Conservation (phyloP, 2,329 filamentous ascomycete genomes). For the Chaetomiaceae sp. region DNA sequence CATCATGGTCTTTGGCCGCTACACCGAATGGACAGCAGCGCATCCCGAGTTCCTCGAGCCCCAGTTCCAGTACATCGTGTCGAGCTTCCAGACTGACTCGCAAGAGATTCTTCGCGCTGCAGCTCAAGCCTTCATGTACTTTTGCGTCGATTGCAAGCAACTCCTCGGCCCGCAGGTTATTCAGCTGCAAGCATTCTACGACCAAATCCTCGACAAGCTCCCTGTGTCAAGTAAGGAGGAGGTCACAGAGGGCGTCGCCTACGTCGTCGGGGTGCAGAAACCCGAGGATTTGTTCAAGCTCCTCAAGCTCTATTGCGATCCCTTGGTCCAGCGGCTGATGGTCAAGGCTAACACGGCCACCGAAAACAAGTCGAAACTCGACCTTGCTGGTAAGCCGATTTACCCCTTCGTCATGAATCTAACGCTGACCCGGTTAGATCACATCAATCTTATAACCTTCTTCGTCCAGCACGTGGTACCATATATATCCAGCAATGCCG, state of each 20-base stretch:
- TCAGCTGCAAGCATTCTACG: constrained; percentile 88
- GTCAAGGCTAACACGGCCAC: constrained; percentile 78
- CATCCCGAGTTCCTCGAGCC: constrained; percentile 89
- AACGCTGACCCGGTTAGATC: constrained; percentile 51
- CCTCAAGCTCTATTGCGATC: constrained; percentile 89
- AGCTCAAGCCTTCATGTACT: constrained; percentile 92
- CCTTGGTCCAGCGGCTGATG: constrained; percentile 81
- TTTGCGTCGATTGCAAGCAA: constrained; percentile 91
- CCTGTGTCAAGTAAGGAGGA: constrained; percentile 88
- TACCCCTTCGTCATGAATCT: neutral
- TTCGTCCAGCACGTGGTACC: constrained; percentile 79
- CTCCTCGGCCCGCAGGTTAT: constrained; percentile 77
- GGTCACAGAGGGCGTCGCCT: constrained; percentile 90
- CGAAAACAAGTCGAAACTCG: constrained; percentile 77
- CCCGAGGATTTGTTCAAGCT: constrained; percentile 74
- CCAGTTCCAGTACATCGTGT: constrained; percentile 93
- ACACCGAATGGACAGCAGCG: constrained; percentile 95
- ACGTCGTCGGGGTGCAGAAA: constrained; percentile 83
- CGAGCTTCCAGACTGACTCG: constrained; percentile 82
- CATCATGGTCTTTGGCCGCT: constrained; percentile 93
- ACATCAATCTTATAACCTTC: constrained; percentile 85
- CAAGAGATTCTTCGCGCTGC: constrained; percentile 89
- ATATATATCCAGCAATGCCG: constrained; percentile 63
- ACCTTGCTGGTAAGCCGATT: constrained; percentile 68
- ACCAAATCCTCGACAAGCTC: constrained; percentile 80